These are phyloP conservation scores for Myriosclerotinia scirpicola DNA, from an alignment of 2,329 filamentous ascomycete species.

Conservation along the genomic window DNA sequence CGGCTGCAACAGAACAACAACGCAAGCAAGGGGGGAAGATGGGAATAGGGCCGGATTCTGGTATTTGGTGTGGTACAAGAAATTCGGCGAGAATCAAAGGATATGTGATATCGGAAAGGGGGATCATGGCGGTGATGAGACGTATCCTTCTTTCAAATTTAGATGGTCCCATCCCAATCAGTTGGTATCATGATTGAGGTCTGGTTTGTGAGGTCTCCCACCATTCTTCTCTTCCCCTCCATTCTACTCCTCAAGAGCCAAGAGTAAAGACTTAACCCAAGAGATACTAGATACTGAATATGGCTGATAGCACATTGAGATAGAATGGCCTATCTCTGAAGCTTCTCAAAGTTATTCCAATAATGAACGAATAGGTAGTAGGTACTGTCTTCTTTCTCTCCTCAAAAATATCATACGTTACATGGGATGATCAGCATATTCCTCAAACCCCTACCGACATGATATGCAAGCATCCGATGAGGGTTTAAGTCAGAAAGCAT, in stretches of 20 bases:
- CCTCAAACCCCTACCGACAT: too few species aligned
- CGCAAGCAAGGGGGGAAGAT: background rate
- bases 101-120: background rate
- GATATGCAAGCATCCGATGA: too few species aligned
- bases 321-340: too few species aligned
- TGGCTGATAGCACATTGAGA: too few species aligned
- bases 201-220: background rate
- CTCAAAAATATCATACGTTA: constrained; percentile 23
- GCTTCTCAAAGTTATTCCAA: background rate
- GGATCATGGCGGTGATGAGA: background rate
- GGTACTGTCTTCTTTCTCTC: too few species aligned
- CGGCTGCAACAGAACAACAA: constrained; percentile 10
- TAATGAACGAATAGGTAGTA: too few species aligned
- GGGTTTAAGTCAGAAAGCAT: too few species aligned
- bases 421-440: too few species aligned
- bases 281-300: too few species aligned
- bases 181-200: background rate
- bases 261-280: too few species aligned
- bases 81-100: background rate
- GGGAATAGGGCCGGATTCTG: background rate
- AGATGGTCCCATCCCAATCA: background rate
- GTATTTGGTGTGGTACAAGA: background rate
- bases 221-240: background rate
- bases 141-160: background rate
- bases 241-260: too few species aligned